phyloP scores from a whole-genome alignment of 2,329 filamentous ascomycete species.

The Emydomyces testavorans region DNA sequence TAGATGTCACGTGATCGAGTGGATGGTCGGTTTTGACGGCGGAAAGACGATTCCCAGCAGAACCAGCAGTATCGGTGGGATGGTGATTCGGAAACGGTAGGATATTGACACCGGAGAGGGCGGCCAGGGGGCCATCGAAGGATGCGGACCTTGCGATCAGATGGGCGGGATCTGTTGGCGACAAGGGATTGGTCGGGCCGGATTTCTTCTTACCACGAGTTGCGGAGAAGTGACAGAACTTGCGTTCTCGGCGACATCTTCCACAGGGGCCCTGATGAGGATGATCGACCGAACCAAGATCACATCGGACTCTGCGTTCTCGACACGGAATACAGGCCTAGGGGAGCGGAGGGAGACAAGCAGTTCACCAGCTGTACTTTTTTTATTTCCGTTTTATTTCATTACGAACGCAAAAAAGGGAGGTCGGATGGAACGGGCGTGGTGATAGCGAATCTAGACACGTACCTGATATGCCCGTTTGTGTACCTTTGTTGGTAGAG shows the following conservation, averaged over 20 bases:
- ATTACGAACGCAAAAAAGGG: not conserved
- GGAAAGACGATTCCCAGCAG: not conserved
- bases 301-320: conserved; percentile 18
- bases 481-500: conserved; percentile 14
- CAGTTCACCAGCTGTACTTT: conserved; percentile 6
- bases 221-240: conserved; percentile 18
- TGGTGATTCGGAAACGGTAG: not conserved
- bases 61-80: not conserved
- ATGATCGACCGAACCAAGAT: conserved; percentile 18
- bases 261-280: conserved; percentile 18
- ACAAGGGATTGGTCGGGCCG: not conserved
- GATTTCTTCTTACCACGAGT: conserved; percentile 18
- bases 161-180: conserved; percentile 5
- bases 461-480: conserved; percentile 20
- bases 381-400: conserved; percentile 2
- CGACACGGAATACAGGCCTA: conserved; percentile 20
- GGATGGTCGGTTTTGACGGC: not conserved
- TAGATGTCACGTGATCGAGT: conserved; percentile 7
- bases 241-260: conserved; percentile 18
- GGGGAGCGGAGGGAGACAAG: not conserved
- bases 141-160: not conserved
- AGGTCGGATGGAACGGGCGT: not conserved
- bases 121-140: not conserved
- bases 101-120: conserved; percentile 2
- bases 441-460: not conserved